These are phyloP conservation scores for Lepidium sativum DNA, from an alignment of 345 rosid species.

Conservation along the genomic window DNA sequence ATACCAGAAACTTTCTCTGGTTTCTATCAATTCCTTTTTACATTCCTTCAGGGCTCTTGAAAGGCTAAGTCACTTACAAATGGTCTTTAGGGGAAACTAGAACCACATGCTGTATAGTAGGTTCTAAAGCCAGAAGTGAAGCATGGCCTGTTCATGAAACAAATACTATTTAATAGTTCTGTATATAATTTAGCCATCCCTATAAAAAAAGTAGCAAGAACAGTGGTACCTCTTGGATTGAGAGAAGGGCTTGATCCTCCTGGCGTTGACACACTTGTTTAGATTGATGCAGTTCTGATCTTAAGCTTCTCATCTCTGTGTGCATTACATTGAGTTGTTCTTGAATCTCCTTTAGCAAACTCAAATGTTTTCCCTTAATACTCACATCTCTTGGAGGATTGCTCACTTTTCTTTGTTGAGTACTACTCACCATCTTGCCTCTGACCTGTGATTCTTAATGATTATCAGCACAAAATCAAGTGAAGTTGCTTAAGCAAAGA, in stretches of 20 bases:
- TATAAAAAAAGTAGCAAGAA: not conserved
- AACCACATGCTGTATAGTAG: not conserved
- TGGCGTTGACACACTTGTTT: constrained; percentile 31
- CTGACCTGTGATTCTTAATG: constrained; percentile 14
- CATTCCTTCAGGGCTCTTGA: not conserved
- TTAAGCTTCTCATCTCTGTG: constrained; percentile 43
- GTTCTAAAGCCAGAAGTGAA: constrained; percentile 67
- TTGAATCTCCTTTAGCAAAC: constrained; percentile 50
- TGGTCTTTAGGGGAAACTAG: not conserved
- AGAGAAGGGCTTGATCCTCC: constrained; percentile 30
- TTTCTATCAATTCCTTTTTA: constrained; percentile 9
- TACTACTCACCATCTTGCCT: constrained; percentile 34
- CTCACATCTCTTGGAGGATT: constrained; percentile 28
- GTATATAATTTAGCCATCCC: not conserved
- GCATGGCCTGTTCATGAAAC: constrained; percentile 58
- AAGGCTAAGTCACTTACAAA: constrained; percentile 3
- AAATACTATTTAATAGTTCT: not conserved
- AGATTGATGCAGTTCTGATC: constrained; percentile 27
- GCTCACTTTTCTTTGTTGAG: constrained; percentile 27
- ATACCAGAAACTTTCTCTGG: not conserved
- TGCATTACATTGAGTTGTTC: constrained; percentile 62
- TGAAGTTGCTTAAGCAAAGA: not conserved
- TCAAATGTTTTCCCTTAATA: constrained; percentile 32
- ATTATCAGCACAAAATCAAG: constrained; percentile 1
- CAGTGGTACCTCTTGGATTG: constrained; percentile 19